These are phyloP conservation scores for Shiraia sp. DNA, from an alignment of 2,329 filamentous ascomycete genomes.

Conservation along the genomic window DNA sequence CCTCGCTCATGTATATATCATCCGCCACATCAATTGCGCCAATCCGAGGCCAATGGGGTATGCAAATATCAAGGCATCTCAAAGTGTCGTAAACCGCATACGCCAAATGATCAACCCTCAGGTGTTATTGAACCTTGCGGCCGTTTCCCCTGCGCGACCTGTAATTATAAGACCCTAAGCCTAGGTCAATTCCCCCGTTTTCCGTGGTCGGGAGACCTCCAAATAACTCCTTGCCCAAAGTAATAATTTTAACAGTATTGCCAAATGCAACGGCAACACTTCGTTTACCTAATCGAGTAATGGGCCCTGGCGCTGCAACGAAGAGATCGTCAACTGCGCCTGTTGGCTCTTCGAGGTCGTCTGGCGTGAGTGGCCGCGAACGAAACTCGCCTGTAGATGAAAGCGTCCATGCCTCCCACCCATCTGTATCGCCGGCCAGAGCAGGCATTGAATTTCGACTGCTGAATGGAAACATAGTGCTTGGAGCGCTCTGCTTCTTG, in stretches of 20 bases:
- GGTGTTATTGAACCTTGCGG: conserved; percentile 16
- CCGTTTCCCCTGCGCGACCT: conserved; percentile 13
- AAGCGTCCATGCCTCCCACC: conserved; percentile 61
- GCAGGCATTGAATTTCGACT: conserved; percentile 2
- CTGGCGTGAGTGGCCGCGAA: conserved; percentile 40
- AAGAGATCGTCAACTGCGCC: conserved; percentile 57
- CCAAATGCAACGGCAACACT: conserved; percentile 73
- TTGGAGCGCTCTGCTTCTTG: conserved; percentile 15
- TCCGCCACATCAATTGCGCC: too few relatives aligned
- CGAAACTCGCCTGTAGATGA: conserved; percentile 52
- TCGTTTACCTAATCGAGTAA: conserved; percentile 63
- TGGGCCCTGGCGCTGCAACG: conserved; percentile 68
- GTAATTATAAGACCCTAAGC: conserved; percentile 14
- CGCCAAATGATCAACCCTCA: neutral
- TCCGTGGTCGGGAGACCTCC: conserved; percentile 41
- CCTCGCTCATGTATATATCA: too few relatives aligned
- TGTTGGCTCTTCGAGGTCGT: conserved; percentile 16
- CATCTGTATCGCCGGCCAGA: conserved; percentile 32
- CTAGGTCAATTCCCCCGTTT: conserved; percentile 12
- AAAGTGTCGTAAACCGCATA: neutral
- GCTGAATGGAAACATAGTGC: conserved; percentile 7
- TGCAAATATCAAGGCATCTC: too few relatives aligned
- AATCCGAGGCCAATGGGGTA: too few relatives aligned
- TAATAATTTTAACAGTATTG: conserved; percentile 72
- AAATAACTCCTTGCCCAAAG: conserved; percentile 67